phyloP scores from a whole-genome alignment of 169 alveolate genomes.

The Plasmodium blacklocki region DNA sequence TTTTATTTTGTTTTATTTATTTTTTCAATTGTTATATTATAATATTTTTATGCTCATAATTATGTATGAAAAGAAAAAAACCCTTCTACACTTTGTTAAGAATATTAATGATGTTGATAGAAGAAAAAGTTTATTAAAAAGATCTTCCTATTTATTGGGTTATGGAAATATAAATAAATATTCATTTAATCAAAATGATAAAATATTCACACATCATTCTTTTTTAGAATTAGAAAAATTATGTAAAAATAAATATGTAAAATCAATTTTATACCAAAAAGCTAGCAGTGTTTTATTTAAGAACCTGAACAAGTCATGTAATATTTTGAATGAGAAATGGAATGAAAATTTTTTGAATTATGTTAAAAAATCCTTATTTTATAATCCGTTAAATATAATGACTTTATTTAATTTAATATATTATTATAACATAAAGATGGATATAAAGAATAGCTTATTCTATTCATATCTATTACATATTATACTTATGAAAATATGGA shows the following conservation, averaged over 20 bases:
- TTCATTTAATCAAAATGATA: neutral
- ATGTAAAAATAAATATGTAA: conserved; percentile 19
- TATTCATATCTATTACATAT: conserved; percentile 39
- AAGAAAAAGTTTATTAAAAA: conserved; percentile 7
- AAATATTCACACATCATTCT: neutral
- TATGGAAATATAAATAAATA: neutral
- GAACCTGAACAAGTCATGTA: neutral
- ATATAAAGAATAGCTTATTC: neutral
- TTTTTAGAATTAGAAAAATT: neutral
- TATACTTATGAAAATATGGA: conserved; percentile 10
- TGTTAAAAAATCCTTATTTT: conserved; percentile 23
- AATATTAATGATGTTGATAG: conserved; percentile 13
- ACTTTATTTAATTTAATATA: conserved; percentile 38
- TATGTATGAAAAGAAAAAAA: neutral
- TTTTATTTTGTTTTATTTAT: neutral
- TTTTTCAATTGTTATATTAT: no score
- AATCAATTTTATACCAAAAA: conserved; percentile 41
- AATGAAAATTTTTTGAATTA: neutral
- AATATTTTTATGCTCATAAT: neutral
- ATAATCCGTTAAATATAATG: conserved; percentile 40
- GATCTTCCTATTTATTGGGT: conserved; percentile 4
- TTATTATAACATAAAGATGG: conserved; percentile 26
- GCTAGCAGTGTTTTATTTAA: conserved; percentile 16
- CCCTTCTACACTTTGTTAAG: neutral
- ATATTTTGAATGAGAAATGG: neutral